These are phyloP conservation scores for Rhizopus sp. DNA, from an alignment of 371 early-diverging fungal genomes.

Conservation along the genomic window DNA sequence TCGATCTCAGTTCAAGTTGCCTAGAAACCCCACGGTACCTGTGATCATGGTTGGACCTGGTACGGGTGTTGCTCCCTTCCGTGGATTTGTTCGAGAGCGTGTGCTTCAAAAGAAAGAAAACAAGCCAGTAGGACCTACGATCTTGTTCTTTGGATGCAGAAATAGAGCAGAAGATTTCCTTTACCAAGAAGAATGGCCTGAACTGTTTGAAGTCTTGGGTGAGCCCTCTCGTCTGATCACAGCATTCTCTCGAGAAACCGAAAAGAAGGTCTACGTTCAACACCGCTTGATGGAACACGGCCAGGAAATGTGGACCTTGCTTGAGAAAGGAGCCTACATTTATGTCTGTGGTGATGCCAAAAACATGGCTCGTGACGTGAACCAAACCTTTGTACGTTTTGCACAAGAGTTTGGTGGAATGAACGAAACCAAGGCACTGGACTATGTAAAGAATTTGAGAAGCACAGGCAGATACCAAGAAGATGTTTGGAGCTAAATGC, in stretches of 20 bases:
- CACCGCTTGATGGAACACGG: slow-evolving; percentile 70
- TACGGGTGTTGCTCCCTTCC: slow-evolving; percentile 98
- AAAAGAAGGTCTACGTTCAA: slow-evolving; percentile 89
- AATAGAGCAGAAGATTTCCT: slow-evolving; percentile 80
- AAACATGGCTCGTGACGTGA: slow-evolving; percentile 94
- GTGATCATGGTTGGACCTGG: slow-evolving; percentile 98
- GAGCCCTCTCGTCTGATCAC: slow-evolving; percentile 68
- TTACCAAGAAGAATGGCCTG: slow-evolving; percentile 85
- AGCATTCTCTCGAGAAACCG: slow-evolving; percentile 87
- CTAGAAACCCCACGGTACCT: slow-evolving; percentile 74
- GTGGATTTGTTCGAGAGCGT: slow-evolving; percentile 93
- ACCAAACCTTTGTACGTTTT: slow-evolving; percentile 64
- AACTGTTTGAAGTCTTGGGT: slow-evolving; percentile 59
- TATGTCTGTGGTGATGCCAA: slow-evolving; percentile 98
- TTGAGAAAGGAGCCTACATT: slow-evolving; percentile 76
- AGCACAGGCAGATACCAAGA: slow-evolving; percentile 87
- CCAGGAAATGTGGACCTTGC: slow-evolving; percentile 66
- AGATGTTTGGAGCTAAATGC: slow-evolving; percentile 88
- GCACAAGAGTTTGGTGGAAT: slow-evolving; percentile 72
- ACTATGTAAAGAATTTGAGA: slow-evolving; percentile 83
- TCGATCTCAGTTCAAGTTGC: slow-evolving; percentile 86
- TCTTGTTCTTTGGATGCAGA: slow-evolving; percentile 94
- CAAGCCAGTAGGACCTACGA: slow-evolving; percentile 75
- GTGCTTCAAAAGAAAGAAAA: slow-evolving; percentile 59
- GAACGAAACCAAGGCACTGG: slow-evolving; percentile 66